Evolutionary conservation across 805 yeast species (phyloP).

Genomic region (Tetrapisispora nanseiensis): DNA sequence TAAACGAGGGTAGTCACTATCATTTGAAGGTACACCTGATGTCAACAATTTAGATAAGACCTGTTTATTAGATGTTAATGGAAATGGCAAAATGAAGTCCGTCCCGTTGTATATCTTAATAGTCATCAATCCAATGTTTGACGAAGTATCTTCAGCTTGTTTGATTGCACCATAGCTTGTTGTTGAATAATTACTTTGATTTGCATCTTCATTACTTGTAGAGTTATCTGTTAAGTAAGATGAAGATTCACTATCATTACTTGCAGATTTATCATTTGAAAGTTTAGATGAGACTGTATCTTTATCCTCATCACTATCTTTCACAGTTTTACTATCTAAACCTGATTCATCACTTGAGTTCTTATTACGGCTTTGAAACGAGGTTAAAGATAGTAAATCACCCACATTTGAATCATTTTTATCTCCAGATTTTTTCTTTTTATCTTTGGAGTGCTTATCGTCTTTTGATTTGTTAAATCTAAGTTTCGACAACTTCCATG

Average conservation of each 20-base stretch:
- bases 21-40: slow-evolving; percentile 33
- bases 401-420: neutral
- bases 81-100: slow-evolving; percentile 58
- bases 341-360: neutral
- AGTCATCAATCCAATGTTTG: slow-evolving; percentile 52
- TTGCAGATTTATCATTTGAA: slow-evolving; percentile 2
- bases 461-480: slow-evolving; percentile 21
- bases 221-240: slow-evolving; percentile 5
- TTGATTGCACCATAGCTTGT: neutral
- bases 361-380: slow-evolving; percentile 4
- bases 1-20: slow-evolving; percentile 9
- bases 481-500: slow-evolving; percentile 23
- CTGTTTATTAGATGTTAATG: slow-evolving; percentile 50
- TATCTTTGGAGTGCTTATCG: slow-evolving; percentile 9
- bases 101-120: slow-evolving; percentile 67
- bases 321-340: neutral
- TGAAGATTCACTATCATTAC: slow-evolving; percentile 5
- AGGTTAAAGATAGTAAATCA: neutral
- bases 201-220: slow-evolving; percentile 3
- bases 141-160: neutral
- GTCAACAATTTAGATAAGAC: slow-evolving; percentile 50
- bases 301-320: neutral
- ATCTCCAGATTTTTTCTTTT: neutral
- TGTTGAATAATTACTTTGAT: neutral
- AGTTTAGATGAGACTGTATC: neutral